A percentile compares a stretch with the other conserved stretches of the same genome.
These are phyloP conservation scores for Penicillium sclerotiorum DNA, from an alignment of 2,329 filamentous ascomycete species.

Conservation along the genomic window DNA sequence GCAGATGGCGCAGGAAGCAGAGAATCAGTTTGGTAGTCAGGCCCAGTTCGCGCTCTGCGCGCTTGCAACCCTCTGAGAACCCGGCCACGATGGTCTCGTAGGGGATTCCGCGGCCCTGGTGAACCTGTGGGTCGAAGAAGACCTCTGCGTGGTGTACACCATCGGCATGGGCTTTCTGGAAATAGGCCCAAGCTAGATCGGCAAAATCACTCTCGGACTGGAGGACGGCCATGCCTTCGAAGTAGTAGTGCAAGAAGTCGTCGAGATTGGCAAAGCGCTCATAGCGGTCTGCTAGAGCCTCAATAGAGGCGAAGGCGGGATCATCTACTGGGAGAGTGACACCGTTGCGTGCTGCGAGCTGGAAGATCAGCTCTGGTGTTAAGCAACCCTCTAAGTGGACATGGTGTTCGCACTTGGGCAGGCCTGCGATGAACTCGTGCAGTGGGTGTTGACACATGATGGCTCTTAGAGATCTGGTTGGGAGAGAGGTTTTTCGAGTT, in stretches of 20 bases:
- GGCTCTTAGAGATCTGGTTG: background rate
- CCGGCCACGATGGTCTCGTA: conserved; percentile 68
- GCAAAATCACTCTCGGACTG: conserved; percentile 69
- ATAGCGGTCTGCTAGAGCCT: conserved; percentile 65
- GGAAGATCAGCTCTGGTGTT: conserved; percentile 69
- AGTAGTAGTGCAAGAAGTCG: conserved; percentile 79
- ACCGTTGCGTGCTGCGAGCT: conserved; percentile 67
- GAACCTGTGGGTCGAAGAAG: conserved; percentile 81
- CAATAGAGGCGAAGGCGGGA: conserved; percentile 63
- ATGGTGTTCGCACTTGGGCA: conserved; percentile 83
- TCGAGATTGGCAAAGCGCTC: conserved; percentile 69
- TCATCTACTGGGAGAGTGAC: conserved; percentile 62
- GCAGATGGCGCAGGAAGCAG: conserved; percentile 72
- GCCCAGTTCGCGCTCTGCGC: conserved; percentile 64
- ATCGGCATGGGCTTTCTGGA: conserved; percentile 64
- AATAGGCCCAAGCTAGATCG: conserved; percentile 71
- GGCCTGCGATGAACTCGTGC: conserved; percentile 62
- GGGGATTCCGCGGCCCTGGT: conserved; percentile 63
- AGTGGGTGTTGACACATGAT: conserved; percentile 60
- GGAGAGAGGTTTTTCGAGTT: background rate
- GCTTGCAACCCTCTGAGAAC: conserved; percentile 61
- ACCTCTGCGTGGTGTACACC: conserved; percentile 73
- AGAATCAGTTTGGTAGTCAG: conserved; percentile 69
- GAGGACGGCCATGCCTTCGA: conserved; percentile 72
- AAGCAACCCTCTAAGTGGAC: conserved; percentile 78